Evolutionary conservation across 1,139 yeast genomes (phyloP).

Genomic region (Lodderomyces pseudojiufengensis): DNA sequence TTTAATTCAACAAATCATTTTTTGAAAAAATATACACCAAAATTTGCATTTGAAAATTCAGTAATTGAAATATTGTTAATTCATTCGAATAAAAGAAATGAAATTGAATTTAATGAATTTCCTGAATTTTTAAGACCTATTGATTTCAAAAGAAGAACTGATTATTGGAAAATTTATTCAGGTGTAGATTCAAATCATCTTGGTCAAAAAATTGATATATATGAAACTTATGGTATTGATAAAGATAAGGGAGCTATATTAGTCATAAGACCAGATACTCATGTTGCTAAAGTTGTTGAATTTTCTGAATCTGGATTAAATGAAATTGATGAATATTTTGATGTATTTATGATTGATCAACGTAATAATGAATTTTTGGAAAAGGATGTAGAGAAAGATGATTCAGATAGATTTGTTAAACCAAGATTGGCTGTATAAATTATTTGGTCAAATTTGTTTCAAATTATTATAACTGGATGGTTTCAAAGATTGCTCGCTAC

Average conservation of each 20-base stretch:
- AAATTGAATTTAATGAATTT: constrained; percentile 24
- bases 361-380: constrained; percentile 8
- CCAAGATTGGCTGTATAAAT: constrained; percentile 13
- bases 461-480: too few relatives aligned
- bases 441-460: too few relatives aligned
- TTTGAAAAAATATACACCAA: constrained; percentile 22
- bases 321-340: constrained; percentile 20
- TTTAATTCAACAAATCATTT: constrained; percentile 15
- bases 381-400: constrained; percentile 8
- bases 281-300: constrained; percentile 23
- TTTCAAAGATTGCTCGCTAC: too few relatives aligned
- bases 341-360: constrained; percentile 20
- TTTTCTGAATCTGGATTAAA: constrained; percentile 16
- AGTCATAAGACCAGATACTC: constrained; percentile 33
- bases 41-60: constrained; percentile 19
- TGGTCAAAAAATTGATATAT: constrained; percentile 11
- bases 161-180: constrained; percentile 27
- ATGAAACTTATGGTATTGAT: constrained; percentile 24
- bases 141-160: constrained; percentile 24
- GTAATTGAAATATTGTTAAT: constrained; percentile 24
- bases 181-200: constrained; percentile 18
- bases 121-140: constrained; percentile 24
- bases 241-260: constrained; percentile 22
- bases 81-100: constrained; percentile 18
- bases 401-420: constrained; percentile 10